A percentile compares a stretch with the other conserved stretches of the same genome.
phyloP scores from a whole-genome alignment of 768 basidiomycete species.

The Pleurotus citrinopileatus region DNA sequence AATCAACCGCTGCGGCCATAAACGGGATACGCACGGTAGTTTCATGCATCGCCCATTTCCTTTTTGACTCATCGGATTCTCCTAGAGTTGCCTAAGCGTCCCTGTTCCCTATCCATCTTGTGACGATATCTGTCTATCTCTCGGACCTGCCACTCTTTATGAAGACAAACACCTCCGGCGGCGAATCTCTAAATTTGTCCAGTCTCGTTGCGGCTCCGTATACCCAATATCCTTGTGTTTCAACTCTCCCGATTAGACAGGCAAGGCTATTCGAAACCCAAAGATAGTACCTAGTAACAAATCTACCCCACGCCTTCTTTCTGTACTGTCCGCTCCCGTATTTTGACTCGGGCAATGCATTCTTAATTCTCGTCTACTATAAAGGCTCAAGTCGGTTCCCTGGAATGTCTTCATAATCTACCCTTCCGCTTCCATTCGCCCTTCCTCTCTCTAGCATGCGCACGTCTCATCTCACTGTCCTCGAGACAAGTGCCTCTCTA shows the following conservation, averaged over 20 bases:
- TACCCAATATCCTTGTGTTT: slow-evolving; percentile 22
- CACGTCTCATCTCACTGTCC: slow-evolving; percentile 60
- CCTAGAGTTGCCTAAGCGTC: slow-evolving; percentile 2
- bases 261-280: slow-evolving; percentile 33
- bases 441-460: slow-evolving; percentile 24
- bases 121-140: slow-evolving; percentile 4
- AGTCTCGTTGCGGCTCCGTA: slow-evolving; percentile 18
- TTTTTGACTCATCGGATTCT: slow-evolving; percentile 5
- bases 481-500: slow-evolving; percentile 51
- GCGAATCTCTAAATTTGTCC: slow-evolving; percentile 1
- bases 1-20: slow-evolving; percentile 8
- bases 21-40: background rate
- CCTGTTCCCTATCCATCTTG: slow-evolving; percentile 6
- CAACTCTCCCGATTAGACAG: slow-evolving; percentile 24
- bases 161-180: slow-evolving; percentile 15
- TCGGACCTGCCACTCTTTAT: slow-evolving; percentile 11
- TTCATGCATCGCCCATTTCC: slow-evolving; percentile 4
- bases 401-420: background rate
- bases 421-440: background rate
- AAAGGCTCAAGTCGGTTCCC: slow-evolving; percentile 14
- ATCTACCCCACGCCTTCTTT: slow-evolving; percentile 15
- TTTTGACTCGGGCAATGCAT: slow-evolving; percentile 19
- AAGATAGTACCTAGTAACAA: slow-evolving; percentile 19
- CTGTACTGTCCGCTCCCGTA: slow-evolving; percentile 20
- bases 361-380: slow-evolving; percentile 16